Base-by-base conservation (phyloP, 2,329 filamentous ascomycete species). In the Botrytis deweyae region DNA sequence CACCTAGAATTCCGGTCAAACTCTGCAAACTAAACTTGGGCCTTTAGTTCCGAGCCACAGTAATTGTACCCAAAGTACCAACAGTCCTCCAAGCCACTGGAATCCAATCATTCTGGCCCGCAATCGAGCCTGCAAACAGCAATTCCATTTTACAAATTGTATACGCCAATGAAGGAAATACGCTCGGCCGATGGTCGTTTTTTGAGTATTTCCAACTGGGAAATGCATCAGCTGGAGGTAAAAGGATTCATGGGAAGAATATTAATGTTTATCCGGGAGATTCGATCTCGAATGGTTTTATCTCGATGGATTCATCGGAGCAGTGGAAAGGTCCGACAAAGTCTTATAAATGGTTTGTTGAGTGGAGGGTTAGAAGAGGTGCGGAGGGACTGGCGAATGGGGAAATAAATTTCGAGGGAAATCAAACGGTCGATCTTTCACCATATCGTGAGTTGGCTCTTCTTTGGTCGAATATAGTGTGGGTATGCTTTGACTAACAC, bases 61-160 rank as follows among this genome's bases (percentile, higher is more conserved):
- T 67, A 40, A 4, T 66, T 18, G 61, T 72, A n/a, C 70, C 61
- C 2, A 29, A n/a, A 29, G 14, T 36, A 52, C 70, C 61, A 65
- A 65, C 58, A 4, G 33, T 38, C 3, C n/a, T 66, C 6, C 70
- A 72, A 72, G n/a, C 29, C 42, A 65, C 29, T 18, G n/a, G 46
- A n/a, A 40, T 72, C 7, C 33, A 72, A 29, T 20, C 70, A 38
- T 52, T 72, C 33, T 72, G 61, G 61, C 61, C 70, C 6, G 70
- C 58, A 14, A 33, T 72, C 4, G 42, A 72, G 29, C 70, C 61
- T 20, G 29, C 42, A 6, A 18, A 18, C 22, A 49, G 38, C 33
- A 83, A 4, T 78, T 77, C 61, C 14, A 52, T 72, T 14, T 18
- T 72, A 16, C 61, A 72, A 33, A 66, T 42, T 8, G 61, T 72